phyloP scores from a whole-genome alignment of 2,329 filamentous ascomycete species.

The Fusarium hainanense region DNA sequence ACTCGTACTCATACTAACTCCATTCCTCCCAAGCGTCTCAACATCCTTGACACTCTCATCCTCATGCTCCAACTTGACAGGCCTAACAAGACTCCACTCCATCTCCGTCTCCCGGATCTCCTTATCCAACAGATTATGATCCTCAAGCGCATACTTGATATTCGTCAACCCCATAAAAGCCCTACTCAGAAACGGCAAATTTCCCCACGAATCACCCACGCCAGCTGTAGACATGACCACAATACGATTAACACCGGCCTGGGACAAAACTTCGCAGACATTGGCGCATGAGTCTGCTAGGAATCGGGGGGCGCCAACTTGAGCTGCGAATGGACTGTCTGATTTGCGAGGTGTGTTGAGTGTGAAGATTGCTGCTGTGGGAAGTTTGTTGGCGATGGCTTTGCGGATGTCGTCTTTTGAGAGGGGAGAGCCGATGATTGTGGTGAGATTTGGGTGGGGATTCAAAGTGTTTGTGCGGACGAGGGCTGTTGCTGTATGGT shows the following conservation, averaged over 20 bases:
- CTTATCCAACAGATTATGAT: conserved; percentile 52
- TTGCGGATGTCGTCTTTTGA: conserved; percentile 49
- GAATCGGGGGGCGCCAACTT: conserved; percentile 53
- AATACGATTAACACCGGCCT: conserved; percentile 49
- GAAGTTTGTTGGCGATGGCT: conserved; percentile 40
- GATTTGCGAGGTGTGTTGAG: conserved; percentile 55
- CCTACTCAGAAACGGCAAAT: conserved; percentile 50
- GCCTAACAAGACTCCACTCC: conserved; percentile 53
- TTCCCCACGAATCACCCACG: conserved; percentile 53
- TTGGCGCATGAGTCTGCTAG: conserved; percentile 53
- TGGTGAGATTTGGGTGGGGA: conserved; percentile 45
- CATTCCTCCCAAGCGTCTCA: conserved; percentile 46
- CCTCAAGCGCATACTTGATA: conserved; percentile 53
- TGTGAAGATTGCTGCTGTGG: conserved; percentile 52
- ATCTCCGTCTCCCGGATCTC: conserved; percentile 51
- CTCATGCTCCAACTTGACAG: conserved; percentile 48
- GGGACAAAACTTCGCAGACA: conserved; percentile 47
- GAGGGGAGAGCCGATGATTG: conserved; percentile 51
- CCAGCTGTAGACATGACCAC: conserved; percentile 56
- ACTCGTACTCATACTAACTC: conserved; percentile 48
- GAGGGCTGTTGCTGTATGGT: conserved; percentile 54
- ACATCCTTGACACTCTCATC: conserved; percentile 26
- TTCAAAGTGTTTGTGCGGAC: conserved; percentile 47
- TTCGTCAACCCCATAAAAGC: conserved; percentile 55
- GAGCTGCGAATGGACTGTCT: conserved; percentile 55